A percentile compares a stretch with the other conserved stretches of the same genome.
Conservation (phyloP, 2,329 filamentous ascomycete species). For the Aspergillus hiratsukae region DNA sequence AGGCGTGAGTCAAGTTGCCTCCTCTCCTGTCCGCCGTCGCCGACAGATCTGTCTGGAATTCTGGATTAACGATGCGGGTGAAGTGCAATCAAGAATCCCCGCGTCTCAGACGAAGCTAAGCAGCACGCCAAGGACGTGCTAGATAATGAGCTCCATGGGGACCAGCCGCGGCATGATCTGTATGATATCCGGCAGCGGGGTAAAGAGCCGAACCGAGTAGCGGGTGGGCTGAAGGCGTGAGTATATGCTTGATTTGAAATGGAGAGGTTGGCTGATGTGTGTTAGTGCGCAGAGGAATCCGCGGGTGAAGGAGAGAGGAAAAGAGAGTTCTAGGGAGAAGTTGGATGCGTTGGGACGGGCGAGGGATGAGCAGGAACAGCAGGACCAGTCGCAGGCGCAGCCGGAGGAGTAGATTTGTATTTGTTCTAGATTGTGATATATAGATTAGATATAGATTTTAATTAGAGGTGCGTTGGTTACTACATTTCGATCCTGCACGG, state of each 20-base stretch:
- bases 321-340: constrained; percentile 15
- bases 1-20: constrained; percentile 9
- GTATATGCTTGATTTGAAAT: neutral
- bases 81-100: constrained; percentile 15
- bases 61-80: neutral
- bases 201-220: constrained; percentile 11
- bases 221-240: constrained; percentile 17
- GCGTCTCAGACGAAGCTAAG: constrained; percentile 21
- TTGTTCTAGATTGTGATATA: neutral
- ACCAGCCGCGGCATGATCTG: constrained; percentile 12
- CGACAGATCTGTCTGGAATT: too few relatives aligned
- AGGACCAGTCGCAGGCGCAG: neutral
- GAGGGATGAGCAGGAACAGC: constrained; percentile 2
- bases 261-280: neutral
- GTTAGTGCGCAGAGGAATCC: constrained; percentile 17
- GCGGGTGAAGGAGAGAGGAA: constrained; percentile 11
- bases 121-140: constrained; percentile 20
- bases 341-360: constrained; percentile 10
- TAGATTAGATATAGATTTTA: neutral
- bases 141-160: constrained; percentile 17
- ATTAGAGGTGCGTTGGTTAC: neutral
- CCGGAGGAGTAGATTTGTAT: neutral
- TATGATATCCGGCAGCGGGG: constrained; percentile 2
- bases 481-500: too few relatives aligned
- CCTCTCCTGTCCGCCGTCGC: neutral